Conservation (phyloP, 148 eudicot species). For the Chenopodium suecicum region DNA sequence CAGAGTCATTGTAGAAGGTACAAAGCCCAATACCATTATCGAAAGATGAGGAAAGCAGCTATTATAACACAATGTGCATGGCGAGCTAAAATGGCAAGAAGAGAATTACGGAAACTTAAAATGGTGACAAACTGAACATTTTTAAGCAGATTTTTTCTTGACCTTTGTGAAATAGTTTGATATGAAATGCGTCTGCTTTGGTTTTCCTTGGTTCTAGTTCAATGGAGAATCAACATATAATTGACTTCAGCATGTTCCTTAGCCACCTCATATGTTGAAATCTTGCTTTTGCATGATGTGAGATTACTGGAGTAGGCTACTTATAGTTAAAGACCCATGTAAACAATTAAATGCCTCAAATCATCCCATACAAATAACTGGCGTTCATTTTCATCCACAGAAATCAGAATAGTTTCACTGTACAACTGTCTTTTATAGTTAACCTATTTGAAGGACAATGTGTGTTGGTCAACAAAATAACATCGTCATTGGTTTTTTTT, state of each 20-base stretch:
- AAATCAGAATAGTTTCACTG: neutral
- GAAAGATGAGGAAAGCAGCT: slow-evolving; percentile 59
- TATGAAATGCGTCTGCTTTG: neutral
- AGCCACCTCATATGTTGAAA: neutral
- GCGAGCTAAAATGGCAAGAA: slow-evolving; percentile 57
- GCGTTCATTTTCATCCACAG: neutral
- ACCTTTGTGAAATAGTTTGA: neutral
- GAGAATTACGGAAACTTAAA: slow-evolving; percentile 68
- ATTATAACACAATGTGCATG: slow-evolving; percentile 67
- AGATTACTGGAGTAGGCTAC: neutral
- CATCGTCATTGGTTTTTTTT: neutral
- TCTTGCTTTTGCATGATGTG: neutral
- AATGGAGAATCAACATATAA: neutral
- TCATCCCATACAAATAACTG: neutral
- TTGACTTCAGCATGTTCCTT: too few relatives aligned
- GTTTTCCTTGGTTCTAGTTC: neutral
- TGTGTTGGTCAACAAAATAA: neutral
- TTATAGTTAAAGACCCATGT: neutral
- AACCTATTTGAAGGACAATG: neutral
- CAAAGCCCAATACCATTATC: slow-evolving; percentile 34
- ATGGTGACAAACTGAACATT: slow-evolving; percentile 44
- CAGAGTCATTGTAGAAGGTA: slow-evolving; percentile 64
- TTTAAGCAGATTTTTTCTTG: neutral
- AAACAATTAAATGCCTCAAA: neutral
- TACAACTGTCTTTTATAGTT: neutral